Evolutionary conservation across 2,329 filamentous ascomycete species (phyloP).

Genomic region (Ilyonectria sp.): DNA sequence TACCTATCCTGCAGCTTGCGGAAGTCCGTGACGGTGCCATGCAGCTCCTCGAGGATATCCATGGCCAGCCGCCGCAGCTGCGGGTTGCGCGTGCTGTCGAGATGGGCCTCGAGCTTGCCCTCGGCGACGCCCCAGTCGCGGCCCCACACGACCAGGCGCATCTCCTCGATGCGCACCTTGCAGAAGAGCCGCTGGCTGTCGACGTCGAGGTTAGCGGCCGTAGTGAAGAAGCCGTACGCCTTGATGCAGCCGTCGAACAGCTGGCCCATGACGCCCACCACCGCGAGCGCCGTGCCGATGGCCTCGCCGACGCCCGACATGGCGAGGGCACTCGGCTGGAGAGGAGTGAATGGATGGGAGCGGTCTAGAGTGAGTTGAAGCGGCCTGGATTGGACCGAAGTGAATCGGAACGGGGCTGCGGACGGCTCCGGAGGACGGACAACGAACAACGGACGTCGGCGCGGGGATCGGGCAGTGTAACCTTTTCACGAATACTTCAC

Average conservation of each 20-base stretch:
- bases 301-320: constrained; percentile 56
- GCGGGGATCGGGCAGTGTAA: not conserved
- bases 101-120: constrained; percentile 60
- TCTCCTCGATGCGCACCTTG: constrained; percentile 66
- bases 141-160: constrained; percentile 63
- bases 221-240: constrained; percentile 62
- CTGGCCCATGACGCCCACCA: constrained; percentile 62
- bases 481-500: not conserved
- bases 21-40: constrained; percentile 62
- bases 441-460: not conserved
- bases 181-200: constrained; percentile 61
- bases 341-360: not conserved
- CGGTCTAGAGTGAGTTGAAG: not conserved
- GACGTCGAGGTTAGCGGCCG: constrained; percentile 58
- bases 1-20: constrained; percentile 59
- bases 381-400: not conserved
- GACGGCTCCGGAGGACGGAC: not conserved
- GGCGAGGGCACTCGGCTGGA: not conserved
- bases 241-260: constrained; percentile 64
- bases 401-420: no score
- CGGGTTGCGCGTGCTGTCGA: constrained; percentile 55
- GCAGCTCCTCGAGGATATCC: constrained; percentile 60
- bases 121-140: constrained; percentile 64
- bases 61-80: constrained; percentile 57
- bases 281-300: constrained; percentile 59